Evolutionary conservation across 2,329 filamentous ascomycete genomes (phyloP), one percentile per base, ranked within the genome.

Genomic region (Ceratocystis cacaofunesta): DNA sequence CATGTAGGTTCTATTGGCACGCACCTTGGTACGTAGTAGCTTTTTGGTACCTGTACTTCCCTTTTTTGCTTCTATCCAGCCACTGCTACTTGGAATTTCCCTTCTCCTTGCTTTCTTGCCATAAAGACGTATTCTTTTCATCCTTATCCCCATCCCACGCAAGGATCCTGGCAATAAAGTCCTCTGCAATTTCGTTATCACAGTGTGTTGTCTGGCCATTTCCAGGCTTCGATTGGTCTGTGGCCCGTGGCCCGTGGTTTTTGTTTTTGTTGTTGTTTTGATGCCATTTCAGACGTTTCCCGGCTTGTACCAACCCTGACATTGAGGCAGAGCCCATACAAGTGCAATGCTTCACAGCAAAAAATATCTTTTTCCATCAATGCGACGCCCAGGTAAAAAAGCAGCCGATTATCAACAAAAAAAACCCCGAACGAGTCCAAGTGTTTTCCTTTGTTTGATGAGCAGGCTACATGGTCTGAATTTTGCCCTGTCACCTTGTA

Each of bases 261-360:
- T 58, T 58, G 25, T 57, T 58, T n/a, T 57, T 57, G 52, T 58
- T 58, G 28, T 58, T 58, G 52, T 58, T 58, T 58, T 58, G 52
- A 10, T 58, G 25, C n/a, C 12, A 58, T 30, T 32, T 15, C 32
- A 25, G 25, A 25, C 52, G 12, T 32, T 25, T 17, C 12, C 10
- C 10, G 10, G 36, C 36, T 41, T 36, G 52, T 32, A 25, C 2
- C 17, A 25, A 25, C 52, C 25, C 25, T 30, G 52, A 58, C 25
- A 32, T 58, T 30, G 52, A 58, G 52, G 52, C 52, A 58, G 52
- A 32, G n/a, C 25, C 25, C 28, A 30, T 25, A 58, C 28, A 32
- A 32, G 50, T 55, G 22, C 19, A 22, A 22, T 55, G 17, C 19
- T 55, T 55, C 8, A 15, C 7, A 15, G 50, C 12, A 12, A 55